A percentile compares a stretch with the other conserved stretches of the same genome.
Evolutionary conservation across 495 filamentous ascomycete genomes (phyloP).

Genomic region (Hamigera avellanea): DNA sequence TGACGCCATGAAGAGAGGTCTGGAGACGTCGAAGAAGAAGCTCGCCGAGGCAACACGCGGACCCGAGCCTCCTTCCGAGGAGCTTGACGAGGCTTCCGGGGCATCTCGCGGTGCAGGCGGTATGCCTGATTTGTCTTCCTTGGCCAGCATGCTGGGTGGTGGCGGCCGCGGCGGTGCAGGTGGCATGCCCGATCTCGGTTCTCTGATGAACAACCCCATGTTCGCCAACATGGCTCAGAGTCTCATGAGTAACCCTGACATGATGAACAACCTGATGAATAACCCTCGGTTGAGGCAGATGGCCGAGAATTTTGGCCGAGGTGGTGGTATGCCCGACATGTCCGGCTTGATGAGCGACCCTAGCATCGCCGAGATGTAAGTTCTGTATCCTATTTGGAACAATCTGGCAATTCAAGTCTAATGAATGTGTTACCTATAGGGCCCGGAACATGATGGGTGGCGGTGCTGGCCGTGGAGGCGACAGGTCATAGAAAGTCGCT

Average conservation of each 20-base stretch:
- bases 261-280: slow-evolving; percentile 82
- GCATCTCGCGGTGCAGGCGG: slow-evolving; percentile 36
- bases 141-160: slow-evolving; percentile 62
- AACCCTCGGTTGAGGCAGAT: slow-evolving; percentile 82
- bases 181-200: slow-evolving; percentile 75
- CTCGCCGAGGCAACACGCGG: slow-evolving; percentile 55
- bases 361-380: slow-evolving; percentile 85
- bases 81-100: slow-evolving; percentile 32
- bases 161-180: slow-evolving; percentile 50
- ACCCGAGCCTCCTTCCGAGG: slow-evolving; percentile 38
- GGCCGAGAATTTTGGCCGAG: slow-evolving; percentile 44
- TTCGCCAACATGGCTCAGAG: slow-evolving; percentile 93
- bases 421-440: slow-evolving; percentile 31
- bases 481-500: slow-evolving; percentile 3
- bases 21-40: slow-evolving; percentile 75
- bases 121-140: slow-evolving; percentile 65
- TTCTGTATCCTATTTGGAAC: slow-evolving; percentile 7
- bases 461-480: slow-evolving; percentile 33
- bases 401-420: not conserved
- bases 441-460: slow-evolving; percentile 71
- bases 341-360: slow-evolving; percentile 79
- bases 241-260: slow-evolving; percentile 88
- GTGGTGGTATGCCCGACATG: slow-evolving; percentile 73
- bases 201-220: slow-evolving; percentile 96
- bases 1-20: slow-evolving; percentile 78